These are phyloP conservation scores for Maudiozyma bulderi DNA, from an alignment of 805 yeast species.

Conservation along the genomic window DNA sequence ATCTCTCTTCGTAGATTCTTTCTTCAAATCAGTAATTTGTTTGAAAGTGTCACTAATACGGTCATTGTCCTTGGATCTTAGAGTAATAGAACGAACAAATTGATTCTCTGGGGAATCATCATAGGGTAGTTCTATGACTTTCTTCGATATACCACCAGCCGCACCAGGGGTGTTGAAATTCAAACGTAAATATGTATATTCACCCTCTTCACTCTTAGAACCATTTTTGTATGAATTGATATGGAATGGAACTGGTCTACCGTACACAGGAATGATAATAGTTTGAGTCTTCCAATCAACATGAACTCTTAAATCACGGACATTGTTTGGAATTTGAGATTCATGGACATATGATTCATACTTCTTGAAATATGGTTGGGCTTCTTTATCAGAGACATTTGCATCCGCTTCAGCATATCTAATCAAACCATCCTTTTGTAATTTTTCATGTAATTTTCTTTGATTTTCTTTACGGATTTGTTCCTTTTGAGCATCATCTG, in stretches of 20 bases:
- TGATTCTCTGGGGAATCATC: constrained; percentile 82
- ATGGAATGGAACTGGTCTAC: constrained; percentile 97
- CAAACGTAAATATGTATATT: constrained; percentile 78
- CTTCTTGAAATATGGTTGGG: constrained; percentile 62
- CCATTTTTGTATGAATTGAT: constrained; percentile 91
- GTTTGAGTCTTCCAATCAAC: constrained; percentile 86
- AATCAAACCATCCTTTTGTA: constrained; percentile 79
- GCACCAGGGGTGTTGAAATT: constrained; percentile 91
- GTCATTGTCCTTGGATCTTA: constrained; percentile 83
- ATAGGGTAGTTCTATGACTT: constrained; percentile 76
- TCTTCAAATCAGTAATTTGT: constrained; percentile 85
- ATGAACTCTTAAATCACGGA: constrained; percentile 74
- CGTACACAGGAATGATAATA: constrained; percentile 80
- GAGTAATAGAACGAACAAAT: constrained; percentile 76
- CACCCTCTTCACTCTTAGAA: constrained; percentile 93
- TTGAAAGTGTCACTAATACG: constrained; percentile 84
- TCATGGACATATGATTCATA: constrained; percentile 93
- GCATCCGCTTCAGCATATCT: constrained; percentile 76
- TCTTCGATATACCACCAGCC: constrained; percentile 56
- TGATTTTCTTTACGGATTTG: constrained; percentile 77
- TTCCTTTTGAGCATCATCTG: constrained; percentile 68
- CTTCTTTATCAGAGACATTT: constrained; percentile 39
- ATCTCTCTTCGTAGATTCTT: constrained; percentile 83
- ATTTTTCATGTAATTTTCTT: constrained; percentile 67
- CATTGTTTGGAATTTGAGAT: constrained; percentile 77